Evolutionary conservation across 2,329 filamentous ascomycete genomes (phyloP), one percentile per base, ranked within the genome.

Genomic region (Rhytidhysteron rufulum): DNA sequence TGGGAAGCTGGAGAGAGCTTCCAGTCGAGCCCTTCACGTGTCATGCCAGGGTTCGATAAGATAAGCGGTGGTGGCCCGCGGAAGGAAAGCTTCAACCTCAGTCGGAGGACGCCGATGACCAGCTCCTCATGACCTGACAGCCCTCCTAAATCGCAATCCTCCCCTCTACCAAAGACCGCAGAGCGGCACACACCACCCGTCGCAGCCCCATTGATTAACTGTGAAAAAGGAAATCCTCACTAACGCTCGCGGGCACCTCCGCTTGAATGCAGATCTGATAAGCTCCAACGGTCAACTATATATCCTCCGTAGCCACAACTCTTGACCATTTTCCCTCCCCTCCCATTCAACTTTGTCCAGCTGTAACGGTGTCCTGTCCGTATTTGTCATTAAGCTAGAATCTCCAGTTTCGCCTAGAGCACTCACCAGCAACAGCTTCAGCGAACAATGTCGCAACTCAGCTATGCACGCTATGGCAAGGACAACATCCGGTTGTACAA

Each of bases 401-500:
- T 41, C 33, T 27, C 20, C 33, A 20, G 39, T 37, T 25, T 27
- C 31, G n/a, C n/a, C n/a, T n/a, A n/a, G n/a, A n/a, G n/a, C n/a
- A n/a, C n/a, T n/a, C n/a, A n/a, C 16, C 31, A 33, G 16, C 31
- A 33, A n/a, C 31, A 33, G 11, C 13, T 33, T 33, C 31, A 33
- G 16, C 31, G 20, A 35, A 61, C 44, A 43, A 73, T 74, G 69
- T 62, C 71, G 51, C 58, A 70, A 43, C 70, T 75, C 49, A 67
- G 61, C 53, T 69, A 71, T 57, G 86, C 86, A 56, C 82, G 83
- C 63, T 91, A 90, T 66, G 86, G 86, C 72, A 91, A 98, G 81
- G 93, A 97, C 80, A 97, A 98, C 73, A 85, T 98, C 77, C 90
- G 93, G 60, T 82, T 98, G 58, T 95, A 86, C 81, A 98, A 98